Conservation (phyloP, 2,329 filamentous ascomycete genomes). For the Fusarium fracticaudum region DNA sequence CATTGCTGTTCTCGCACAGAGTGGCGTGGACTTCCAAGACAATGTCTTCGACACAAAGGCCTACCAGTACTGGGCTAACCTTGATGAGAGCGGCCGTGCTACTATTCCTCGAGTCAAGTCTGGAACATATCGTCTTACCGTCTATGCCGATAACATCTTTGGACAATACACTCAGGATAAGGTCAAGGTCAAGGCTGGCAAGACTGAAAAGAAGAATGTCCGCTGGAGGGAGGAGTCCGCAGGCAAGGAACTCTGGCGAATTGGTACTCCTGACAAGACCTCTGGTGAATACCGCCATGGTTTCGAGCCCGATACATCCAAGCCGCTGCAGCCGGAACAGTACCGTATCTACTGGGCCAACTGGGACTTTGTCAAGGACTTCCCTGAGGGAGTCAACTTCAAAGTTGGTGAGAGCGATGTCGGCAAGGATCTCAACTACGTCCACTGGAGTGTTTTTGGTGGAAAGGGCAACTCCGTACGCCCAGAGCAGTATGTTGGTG, state of each 20-base stretch:
- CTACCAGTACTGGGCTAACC: slow-evolving; percentile 70
- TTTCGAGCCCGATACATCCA: slow-evolving; percentile 56
- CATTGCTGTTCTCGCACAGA: slow-evolving; percentile 61
- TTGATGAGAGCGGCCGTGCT: slow-evolving; percentile 58
- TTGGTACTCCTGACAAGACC: slow-evolving; percentile 70
- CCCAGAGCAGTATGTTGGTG: slow-evolving; percentile 53
- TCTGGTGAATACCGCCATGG: slow-evolving; percentile 70
- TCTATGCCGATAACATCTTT: slow-evolving; percentile 71
- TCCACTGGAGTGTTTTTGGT: slow-evolving; percentile 73
- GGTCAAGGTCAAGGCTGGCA: slow-evolving; percentile 52
- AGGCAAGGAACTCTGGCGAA: slow-evolving; percentile 69
- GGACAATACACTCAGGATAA: slow-evolving; percentile 67
- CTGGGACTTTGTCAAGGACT: slow-evolving; percentile 68
- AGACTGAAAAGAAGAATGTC: slow-evolving; percentile 49
- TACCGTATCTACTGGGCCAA: slow-evolving; percentile 70
- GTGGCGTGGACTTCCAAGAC: slow-evolving; percentile 47
- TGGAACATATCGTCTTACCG: slow-evolving; percentile 68
- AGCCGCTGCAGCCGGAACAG: slow-evolving; percentile 63
- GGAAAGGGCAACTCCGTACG: slow-evolving; percentile 60
- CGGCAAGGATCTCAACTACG: slow-evolving; percentile 66
- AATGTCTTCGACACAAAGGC: slow-evolving; percentile 62
- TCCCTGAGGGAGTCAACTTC: slow-evolving; percentile 67
- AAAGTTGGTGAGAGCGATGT: slow-evolving; percentile 63
- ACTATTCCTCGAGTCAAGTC: slow-evolving; percentile 64
- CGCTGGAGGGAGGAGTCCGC: slow-evolving; percentile 64